Percentiles rank a stretch among this genome's conserved stretches.
These are phyloP conservation scores for Phytophthora pisi DNA, from an alignment of 352 stramenopile species.

Conservation along the genomic window DNA sequence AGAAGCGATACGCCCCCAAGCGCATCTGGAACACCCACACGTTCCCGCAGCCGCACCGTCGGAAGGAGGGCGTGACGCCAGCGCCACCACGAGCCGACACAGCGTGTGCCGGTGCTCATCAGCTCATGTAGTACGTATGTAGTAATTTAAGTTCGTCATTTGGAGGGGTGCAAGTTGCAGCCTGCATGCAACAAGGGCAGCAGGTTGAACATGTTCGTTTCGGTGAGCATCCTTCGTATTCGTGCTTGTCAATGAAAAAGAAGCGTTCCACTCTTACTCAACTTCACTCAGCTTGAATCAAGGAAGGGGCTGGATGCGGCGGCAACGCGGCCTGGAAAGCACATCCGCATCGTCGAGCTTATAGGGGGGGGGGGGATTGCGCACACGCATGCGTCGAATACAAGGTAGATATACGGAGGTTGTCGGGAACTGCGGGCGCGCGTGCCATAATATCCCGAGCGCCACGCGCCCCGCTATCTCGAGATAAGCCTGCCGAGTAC, in stretches of 20 bases:
- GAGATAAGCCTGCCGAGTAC: slow-evolving; percentile 13
- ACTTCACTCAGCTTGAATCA: neutral
- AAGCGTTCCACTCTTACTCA: slow-evolving; percentile 7
- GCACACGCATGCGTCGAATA: slow-evolving; percentile 8
- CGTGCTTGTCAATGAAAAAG: slow-evolving; percentile 2
- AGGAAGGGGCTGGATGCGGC: neutral
- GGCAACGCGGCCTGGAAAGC: neutral
- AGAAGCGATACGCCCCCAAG: slow-evolving; percentile 38
- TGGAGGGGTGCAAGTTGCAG: slow-evolving; percentile 13
- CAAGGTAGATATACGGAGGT: neutral
- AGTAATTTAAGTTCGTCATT: slow-evolving; percentile 29
- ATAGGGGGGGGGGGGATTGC: neutral
- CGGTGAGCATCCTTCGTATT: slow-evolving; percentile 14
- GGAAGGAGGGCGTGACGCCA: slow-evolving; percentile 14
- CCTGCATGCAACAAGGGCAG: neutral
- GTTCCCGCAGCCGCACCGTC: slow-evolving; percentile 29
- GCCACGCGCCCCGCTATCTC: slow-evolving; percentile 20
- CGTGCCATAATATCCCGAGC: neutral
- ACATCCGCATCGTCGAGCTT: slow-evolving; percentile 3
- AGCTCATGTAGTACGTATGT: neutral
- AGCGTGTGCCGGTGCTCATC: slow-evolving; percentile 17
- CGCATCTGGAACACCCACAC: slow-evolving; percentile 48
- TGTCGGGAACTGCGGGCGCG: neutral
- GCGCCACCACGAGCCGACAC: slow-evolving; percentile 8
- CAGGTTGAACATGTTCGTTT: slow-evolving; percentile 13